Percentiles rank a stretch among this genome's conserved stretches.
Evolutionary conservation across 192 early-diverging fungal genomes (phyloP).

Genomic region (Rhizophlyctis rosea): DNA sequence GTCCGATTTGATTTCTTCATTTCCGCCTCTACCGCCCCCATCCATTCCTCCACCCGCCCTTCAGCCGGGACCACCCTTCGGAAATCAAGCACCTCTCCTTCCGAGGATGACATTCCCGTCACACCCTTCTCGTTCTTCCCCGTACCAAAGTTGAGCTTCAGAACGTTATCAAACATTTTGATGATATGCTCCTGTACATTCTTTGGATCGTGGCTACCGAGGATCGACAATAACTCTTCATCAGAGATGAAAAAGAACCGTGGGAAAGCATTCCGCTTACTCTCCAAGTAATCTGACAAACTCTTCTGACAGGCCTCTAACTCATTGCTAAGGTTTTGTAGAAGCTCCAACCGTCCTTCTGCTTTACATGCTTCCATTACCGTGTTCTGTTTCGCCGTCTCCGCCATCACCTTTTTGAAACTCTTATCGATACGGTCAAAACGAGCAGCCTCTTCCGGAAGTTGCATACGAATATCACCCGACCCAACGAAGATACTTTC

Average conservation of each 20-base stretch:
- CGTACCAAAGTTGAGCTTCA: constrained; percentile 61
- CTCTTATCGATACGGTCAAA: constrained; percentile 58
- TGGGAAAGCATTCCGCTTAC: constrained; percentile 58
- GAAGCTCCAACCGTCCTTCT: constrained; percentile 47
- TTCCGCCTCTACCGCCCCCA: constrained; percentile 56
- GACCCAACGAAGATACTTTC: constrained; percentile 61
- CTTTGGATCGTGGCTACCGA: constrained; percentile 57
- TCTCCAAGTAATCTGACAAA: constrained; percentile 58
- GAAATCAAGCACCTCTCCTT: constrained; percentile 55
- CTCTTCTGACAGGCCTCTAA: constrained; percentile 61
- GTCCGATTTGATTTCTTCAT: constrained; percentile 61
- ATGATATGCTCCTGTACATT: constrained; percentile 65
- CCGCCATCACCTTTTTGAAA: constrained; percentile 60
- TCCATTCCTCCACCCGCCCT: constrained; percentile 61
- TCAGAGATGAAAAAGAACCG: constrained; percentile 64
- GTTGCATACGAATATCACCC: constrained; percentile 55
- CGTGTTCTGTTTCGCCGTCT: constrained; percentile 50
- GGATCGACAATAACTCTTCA: constrained; percentile 61
- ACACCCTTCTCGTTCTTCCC: constrained; percentile 59
- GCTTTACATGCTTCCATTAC: constrained; percentile 57
- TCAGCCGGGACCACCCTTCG: constrained; percentile 43
- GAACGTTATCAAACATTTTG: constrained; percentile 63
- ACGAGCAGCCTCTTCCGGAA: constrained; percentile 58
- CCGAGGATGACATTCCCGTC: constrained; percentile 55
- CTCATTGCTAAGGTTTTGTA: constrained; percentile 50